Percentiles rank a stretch among this genome's conserved stretches.
These are phyloP conservation scores for Fusarium praegraminearum DNA, from an alignment of 2,329 filamentous ascomycete species.

Conservation along the genomic window DNA sequence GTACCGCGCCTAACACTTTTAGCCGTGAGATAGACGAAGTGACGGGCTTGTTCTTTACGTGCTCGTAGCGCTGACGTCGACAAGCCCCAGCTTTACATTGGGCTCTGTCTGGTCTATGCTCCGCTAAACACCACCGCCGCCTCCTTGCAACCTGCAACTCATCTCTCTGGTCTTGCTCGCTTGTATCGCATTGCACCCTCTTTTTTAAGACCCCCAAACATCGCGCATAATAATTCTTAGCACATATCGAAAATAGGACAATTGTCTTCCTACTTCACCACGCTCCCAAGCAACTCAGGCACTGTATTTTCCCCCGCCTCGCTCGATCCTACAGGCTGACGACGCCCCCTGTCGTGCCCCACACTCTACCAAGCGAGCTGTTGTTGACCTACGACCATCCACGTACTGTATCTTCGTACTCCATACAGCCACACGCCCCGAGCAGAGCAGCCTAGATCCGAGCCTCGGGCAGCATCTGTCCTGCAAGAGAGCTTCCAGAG, in stretches of 20 bases:
- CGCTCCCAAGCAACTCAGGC: conserved; percentile 22
- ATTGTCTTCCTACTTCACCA: conserved; percentile 42
- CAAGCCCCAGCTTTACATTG: conserved; percentile 49
- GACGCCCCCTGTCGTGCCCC: conserved; percentile 50
- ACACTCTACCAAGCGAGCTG: conserved; percentile 45
- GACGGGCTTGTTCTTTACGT: conserved; percentile 23
- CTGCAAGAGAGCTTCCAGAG: conserved; percentile 46
- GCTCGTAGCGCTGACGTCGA: conserved; percentile 62
- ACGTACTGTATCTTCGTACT: conserved; percentile 38
- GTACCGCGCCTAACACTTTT: conserved; percentile 35
- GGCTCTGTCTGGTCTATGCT: conserved; percentile 42
- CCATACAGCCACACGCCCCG: conserved; percentile 44
- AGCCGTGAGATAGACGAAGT: conserved; percentile 44
- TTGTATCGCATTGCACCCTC: conserved; percentile 35
- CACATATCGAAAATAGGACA: conserved; percentile 21
- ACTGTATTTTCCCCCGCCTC: conserved; percentile 39
- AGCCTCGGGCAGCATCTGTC: conserved; percentile 48
- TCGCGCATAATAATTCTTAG: conserved; percentile 24
- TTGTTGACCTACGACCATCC: conserved; percentile 43
- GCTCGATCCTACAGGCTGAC: conserved; percentile 48
- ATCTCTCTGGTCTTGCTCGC: conserved; percentile 37
- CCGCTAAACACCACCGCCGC: conserved; percentile 51
- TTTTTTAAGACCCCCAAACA: conserved; percentile 23
- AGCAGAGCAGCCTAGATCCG: conserved; percentile 46
- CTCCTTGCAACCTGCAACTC: conserved; percentile 44